Base-by-base conservation (phyloP, 371 early-diverging fungal genomes). In the Blastocladiella emersonii region DNA sequence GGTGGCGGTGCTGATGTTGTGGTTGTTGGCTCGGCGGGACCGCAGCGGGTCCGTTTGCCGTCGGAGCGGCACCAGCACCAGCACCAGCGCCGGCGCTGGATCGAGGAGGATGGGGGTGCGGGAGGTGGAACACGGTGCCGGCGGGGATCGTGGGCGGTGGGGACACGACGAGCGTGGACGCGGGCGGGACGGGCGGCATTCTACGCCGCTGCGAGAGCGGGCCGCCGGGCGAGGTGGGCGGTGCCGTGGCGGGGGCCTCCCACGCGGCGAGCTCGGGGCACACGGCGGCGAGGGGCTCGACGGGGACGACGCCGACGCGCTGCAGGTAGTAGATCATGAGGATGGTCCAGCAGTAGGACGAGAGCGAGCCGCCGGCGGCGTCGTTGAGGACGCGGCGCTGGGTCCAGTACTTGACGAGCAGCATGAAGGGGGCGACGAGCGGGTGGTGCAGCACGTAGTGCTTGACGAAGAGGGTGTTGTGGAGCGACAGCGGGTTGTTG, bases 311-410 rank as follows among this genome's bases (percentile, higher is more conserved):
- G 1, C 53, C 53, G 21, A 51, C 30, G 2, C 30, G 53, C 17
- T 51, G 53, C 15, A 51, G 32, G 23, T 21, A 51, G 53, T 51
- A 51, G 53, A 51, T 27, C 34, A 51, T 30, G 53, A 51, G 53
- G 15, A 51, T 27, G 53, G 27, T 30, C 53, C 53, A 51, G 10
- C 30, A 27, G 32, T 51, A 51, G 13, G 27, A 15, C 8, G 30
- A 13, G 8, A 51, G 27, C 32, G 53, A 51, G 10, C 45, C 45
- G 23, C 19, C 45, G 19, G 45, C 45, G 10, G 45, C 45, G 19
- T 51, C 53, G 53, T 51, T 51, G 53, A 51, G 30, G 21, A 51
- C 30, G 30, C 53, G 53, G 8, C 53, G 53, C 19, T 51, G 53
- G 10, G 53, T 30, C 53, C 53, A 51, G 53, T 51, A 51, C 32